Conservation (phyloP, 306 rosid species). For the Ochetophila trinervis region DNA sequence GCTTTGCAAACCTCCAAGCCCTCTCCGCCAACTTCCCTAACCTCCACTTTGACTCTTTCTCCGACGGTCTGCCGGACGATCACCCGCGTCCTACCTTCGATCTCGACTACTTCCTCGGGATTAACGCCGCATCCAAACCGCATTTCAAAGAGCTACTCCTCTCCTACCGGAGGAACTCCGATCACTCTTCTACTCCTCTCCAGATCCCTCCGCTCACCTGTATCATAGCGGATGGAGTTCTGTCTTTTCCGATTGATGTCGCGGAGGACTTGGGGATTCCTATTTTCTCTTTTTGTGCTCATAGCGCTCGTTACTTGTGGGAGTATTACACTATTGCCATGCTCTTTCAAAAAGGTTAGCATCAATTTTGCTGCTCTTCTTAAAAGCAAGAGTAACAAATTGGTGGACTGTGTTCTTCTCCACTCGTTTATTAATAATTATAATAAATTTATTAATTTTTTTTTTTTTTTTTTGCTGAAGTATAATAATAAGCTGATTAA, state of each 20-base stretch:
- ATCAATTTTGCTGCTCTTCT: too few species aligned
- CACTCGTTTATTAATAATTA: too few species aligned
- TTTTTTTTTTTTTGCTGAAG: too few species aligned
- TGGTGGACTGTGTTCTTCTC: too few species aligned
- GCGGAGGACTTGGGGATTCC: constrained; percentile 12
- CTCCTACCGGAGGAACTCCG: not conserved
- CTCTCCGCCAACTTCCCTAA: constrained; percentile 15
- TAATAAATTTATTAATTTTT: too few species aligned
- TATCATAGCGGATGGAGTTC: too few species aligned
- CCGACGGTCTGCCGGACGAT: constrained; percentile 14
- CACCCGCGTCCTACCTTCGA: not conserved
- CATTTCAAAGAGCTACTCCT: not conserved
- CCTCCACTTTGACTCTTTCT: constrained; percentile 11
- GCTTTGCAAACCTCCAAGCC: not conserved
- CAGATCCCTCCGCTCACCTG: not conserved
- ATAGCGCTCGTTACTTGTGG: too few species aligned
- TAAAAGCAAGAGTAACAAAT: too few species aligned
- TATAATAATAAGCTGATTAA: too few species aligned
- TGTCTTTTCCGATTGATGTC: constrained; percentile 3
- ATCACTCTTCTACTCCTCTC: too few species aligned
- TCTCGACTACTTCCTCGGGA: not conserved
- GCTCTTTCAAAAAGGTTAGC: too few species aligned
- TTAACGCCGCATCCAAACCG: not conserved
- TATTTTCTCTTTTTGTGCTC: not conserved
- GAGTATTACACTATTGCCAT: too few species aligned